These are phyloP conservation scores for Silene noctiflora DNA, from an alignment of 179 eudicot genomes.

Conservation along the genomic window DNA sequence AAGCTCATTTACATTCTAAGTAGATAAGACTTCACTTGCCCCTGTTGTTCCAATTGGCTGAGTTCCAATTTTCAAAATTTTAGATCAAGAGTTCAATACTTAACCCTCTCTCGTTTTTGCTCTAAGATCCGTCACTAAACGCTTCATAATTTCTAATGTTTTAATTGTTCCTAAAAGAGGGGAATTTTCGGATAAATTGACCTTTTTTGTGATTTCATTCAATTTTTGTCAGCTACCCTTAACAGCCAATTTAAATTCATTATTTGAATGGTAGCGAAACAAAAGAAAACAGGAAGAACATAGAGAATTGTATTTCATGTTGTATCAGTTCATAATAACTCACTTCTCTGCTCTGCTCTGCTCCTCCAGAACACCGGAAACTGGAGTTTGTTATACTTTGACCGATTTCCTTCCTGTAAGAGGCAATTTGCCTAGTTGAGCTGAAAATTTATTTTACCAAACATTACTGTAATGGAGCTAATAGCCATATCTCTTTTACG, in stretches of 20 bases:
- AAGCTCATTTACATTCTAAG: background rate
- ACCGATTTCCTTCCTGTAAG: constrained; percentile 29
- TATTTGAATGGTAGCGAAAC: background rate
- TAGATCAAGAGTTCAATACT: background rate
- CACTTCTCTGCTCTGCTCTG: constrained; percentile 53
- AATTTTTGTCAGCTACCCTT: background rate
- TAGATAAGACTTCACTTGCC: background rate
- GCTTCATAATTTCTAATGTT: background rate
- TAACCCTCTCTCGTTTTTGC: background rate
- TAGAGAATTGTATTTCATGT: background rate
- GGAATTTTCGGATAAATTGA: background rate
- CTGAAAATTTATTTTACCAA: background rate
- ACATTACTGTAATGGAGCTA: background rate
- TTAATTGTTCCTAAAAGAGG: background rate
- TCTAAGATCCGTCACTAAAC: background rate
- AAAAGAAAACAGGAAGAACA: background rate
- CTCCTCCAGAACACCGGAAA: constrained; percentile 36
- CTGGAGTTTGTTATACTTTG: constrained; percentile 30
- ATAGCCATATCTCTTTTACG: background rate
- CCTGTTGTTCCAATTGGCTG: background rate
- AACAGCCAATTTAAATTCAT: background rate
- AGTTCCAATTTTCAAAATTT: no score
- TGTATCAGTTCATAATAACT: constrained; percentile 27
- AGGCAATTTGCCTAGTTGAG: constrained; percentile 26
- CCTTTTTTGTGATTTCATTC: background rate